phyloP scores from a whole-genome alignment of 1,139 yeast genomes.

The Suhomyces yuchorum region DNA sequence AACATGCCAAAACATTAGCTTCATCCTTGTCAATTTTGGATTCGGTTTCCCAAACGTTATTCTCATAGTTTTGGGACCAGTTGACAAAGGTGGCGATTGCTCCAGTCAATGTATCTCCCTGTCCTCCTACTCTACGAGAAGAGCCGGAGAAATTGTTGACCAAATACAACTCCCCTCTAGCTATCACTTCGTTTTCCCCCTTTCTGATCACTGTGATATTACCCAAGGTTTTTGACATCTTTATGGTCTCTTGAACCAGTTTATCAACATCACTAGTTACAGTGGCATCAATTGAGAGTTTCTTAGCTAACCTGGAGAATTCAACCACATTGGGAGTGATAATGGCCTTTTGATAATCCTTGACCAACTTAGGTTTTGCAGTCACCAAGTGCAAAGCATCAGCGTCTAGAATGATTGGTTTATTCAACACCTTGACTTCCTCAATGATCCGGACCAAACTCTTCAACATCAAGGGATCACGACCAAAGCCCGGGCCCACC shows the following conservation, averaged over 20 bases:
- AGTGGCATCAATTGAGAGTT: conserved; percentile 35
- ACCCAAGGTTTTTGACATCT: conserved; percentile 58
- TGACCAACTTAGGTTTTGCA: conserved; percentile 54
- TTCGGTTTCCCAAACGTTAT: conserved; percentile 53
- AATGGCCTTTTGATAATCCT: conserved; percentile 56
- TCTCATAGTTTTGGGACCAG: conserved; percentile 57
- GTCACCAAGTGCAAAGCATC: conserved; percentile 75
- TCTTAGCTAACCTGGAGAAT: conserved; percentile 63
- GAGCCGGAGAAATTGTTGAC: conserved; percentile 59
- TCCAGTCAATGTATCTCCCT: conserved; percentile 81
- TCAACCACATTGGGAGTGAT: conserved; percentile 91
- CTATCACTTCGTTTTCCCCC: conserved; percentile 68
- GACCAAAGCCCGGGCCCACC: conserved; percentile 92
- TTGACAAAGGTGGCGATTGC: conserved; percentile 60
- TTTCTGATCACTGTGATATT: conserved; percentile 72
- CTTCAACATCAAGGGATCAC: conserved; percentile 69
- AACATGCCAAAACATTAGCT: conserved; percentile 62
- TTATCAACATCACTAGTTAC: conserved; percentile 26
- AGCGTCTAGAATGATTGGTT: conserved; percentile 84
- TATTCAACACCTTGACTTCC: conserved; percentile 51
- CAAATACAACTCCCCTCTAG: conserved; percentile 46
- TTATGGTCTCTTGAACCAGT: conserved; percentile 33
- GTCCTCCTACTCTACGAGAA: conserved; percentile 78
- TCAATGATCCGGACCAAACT: conserved; percentile 60
- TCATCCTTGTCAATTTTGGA: conserved; percentile 35